These are phyloP conservation scores for Kodamaea ohmeri DNA, from an alignment of 1,139 yeast genomes.

Conservation along the genomic window DNA sequence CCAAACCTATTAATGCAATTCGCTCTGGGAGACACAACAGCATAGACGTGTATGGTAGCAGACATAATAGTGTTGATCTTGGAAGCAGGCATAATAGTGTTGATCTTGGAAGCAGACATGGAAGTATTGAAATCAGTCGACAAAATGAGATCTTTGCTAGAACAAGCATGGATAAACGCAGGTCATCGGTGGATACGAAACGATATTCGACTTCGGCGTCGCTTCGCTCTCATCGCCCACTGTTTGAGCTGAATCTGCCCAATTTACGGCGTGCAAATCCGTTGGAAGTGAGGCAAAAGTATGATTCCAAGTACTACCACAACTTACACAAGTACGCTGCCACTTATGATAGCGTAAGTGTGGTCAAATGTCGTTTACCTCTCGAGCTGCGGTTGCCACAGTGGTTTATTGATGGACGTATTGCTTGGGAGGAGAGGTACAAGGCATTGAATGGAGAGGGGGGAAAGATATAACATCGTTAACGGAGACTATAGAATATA, in stretches of 20 bases:
- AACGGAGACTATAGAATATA: too few species aligned
- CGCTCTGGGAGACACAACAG: conserved; percentile 25
- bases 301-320: conserved; percentile 36
- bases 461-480: not conserved
- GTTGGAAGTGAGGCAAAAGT: conserved; percentile 20
- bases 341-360: conserved; percentile 37
- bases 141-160: conserved; percentile 23
- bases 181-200: conserved; percentile 26
- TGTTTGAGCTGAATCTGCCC: conserved; percentile 7
- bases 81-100: conserved; percentile 27
- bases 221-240: not conserved
- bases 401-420: conserved; percentile 67
- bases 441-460: conserved; percentile 4
- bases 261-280: not conserved
- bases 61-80: conserved; percentile 1
- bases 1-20: conserved; percentile 14
- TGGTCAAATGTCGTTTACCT: conserved; percentile 54
- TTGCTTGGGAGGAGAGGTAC: conserved; percentile 53
- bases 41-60: conserved; percentile 14
- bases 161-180: conserved; percentile 28
- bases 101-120: conserved; percentile 8
- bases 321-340: conserved; percentile 29
- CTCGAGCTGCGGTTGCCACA: conserved; percentile 59
- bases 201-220: not conserved
- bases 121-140: not conserved